Evolutionary conservation across 352 stramenopile genomes (phyloP).

Genomic region (Blastocystis sp.): DNA sequence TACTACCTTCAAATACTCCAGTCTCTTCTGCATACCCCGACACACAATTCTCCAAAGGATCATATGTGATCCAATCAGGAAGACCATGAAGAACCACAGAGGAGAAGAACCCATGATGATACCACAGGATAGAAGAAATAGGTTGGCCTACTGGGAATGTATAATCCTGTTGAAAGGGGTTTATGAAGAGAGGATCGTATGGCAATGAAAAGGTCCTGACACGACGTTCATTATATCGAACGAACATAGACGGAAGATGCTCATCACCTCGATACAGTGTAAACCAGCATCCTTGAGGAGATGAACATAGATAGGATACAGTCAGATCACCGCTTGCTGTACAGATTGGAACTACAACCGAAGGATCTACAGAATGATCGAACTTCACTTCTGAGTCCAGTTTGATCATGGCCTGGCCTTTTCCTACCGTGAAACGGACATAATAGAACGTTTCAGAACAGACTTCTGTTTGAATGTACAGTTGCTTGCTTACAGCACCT

Average conservation of each 20-base stretch:
- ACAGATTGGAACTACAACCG: background rate
- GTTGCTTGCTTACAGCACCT: background rate
- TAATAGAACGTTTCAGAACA: background rate
- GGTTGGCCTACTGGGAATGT: background rate
- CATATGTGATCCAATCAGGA: slow-evolving; percentile 1
- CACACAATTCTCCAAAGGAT: slow-evolving; percentile 14
- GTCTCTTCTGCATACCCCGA: background rate
- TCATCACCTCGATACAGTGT: background rate
- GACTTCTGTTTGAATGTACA: background rate
- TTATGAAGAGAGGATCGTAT: background rate
- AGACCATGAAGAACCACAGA: background rate
- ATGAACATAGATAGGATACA: background rate
- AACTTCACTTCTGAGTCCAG: background rate
- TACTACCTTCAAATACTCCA: background rate
- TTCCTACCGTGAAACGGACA: background rate
- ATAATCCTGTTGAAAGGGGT: background rate
- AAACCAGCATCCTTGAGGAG: background rate
- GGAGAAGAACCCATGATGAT: background rate
- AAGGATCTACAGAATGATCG: background rate
- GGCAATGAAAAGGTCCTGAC: background rate
- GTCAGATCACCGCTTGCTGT: background rate
- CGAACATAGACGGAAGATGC: background rate
- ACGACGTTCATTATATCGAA: background rate
- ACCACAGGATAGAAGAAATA: background rate
- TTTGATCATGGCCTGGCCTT: background rate